Evolutionary conservation across 2,329 filamentous ascomycete genomes (phyloP), one percentile per base, ranked within the genome.

Genomic region (Fusarium zealandicum): DNA sequence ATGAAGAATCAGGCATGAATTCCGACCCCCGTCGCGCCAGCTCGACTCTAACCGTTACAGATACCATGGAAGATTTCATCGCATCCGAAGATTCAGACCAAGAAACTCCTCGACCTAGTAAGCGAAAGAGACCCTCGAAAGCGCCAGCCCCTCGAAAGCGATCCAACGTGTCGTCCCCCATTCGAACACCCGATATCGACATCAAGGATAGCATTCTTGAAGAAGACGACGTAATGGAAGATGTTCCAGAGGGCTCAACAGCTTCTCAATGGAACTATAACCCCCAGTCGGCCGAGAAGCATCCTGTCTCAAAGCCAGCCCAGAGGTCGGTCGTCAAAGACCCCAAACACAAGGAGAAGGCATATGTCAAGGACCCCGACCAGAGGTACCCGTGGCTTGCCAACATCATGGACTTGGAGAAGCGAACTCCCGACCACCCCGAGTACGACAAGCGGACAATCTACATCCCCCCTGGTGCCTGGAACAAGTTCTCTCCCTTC

Each of bases 401-500:
- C 43, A 88, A 93, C 55, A 83, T 95, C 52, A 79, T 83, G 63
- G 95, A 99, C 72, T 91, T 92, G 41, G 92, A 98, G 67, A 86
- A 88, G 45, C 87, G 96, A 67, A 83, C 88, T 0, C 84, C 85
- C 1, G 88, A 84, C 9, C 86, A 97, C 72, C 89, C 93, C 0
- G 93, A 99, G 51, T 96, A 93, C 66, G 93, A 99, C 67, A 91
- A 92, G 8, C 84, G 91, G 16, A 96, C 92, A 0, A 82, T 99
- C n/a, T 96, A 88, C 72, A 89, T 99, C 28, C 95, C 95, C 1
- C 90, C 91, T 0, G 70, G 80, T 28, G 91, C 92, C 1, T 96
- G 88, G 87, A 76, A 77, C 25, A 88, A 90, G 20, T 97, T 99
- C 71, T 96, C 93, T 0, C 85, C 93, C 0, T 99, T 99, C 62